Base-by-base conservation (phyloP, 768 basidiomycete genomes). In the Leccinum broughii region DNA sequence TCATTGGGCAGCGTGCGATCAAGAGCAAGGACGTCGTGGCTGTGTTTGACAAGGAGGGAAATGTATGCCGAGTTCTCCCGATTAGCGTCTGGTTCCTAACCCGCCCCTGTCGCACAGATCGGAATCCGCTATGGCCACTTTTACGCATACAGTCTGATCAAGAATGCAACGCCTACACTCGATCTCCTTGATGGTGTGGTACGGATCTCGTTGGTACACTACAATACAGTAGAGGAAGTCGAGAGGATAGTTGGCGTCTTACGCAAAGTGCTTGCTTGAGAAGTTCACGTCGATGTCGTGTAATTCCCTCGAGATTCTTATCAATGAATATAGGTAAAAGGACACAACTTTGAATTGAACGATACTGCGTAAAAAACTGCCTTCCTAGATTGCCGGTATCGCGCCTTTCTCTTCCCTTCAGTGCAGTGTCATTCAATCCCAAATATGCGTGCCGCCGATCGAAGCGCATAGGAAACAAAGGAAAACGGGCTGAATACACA, bases 121-220 rank as follows among this genome's bases (percentile, higher is more conserved):
- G 90, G 90, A 0, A 88, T 92, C 59, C 86, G 88, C 22, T 90
- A 82, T 59, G 90, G 90, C 1, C 86, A 92, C 68, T 91, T 88
- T 68, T 91, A 92, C 67, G 89, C 90, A 3, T 88, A 87, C 67
- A 84, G 83, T 0, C 75, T 90, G 15, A 73, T 89, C 9, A 76
- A 80, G 7, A 72, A 75, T 28, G 73, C 89, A 9, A 70, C 69
- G 17, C 88, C 88, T 8, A 83, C 83, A 62, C 60, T 89, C 50
- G 83, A 88, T 64, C 69, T 78, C 1, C 77, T 80, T 0, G 89
- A 91, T 60, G 89, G 85, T 0, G 85, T 89, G 3, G 86, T 91
- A 22, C 82, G 91, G 4, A 84, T 92, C 57, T 90, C 89, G 2
- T 70, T 92, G 28, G 88, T 90, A 24, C 91, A 92, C 65, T 90